Evolutionary conservation across 2,329 filamentous ascomycete species (phyloP).

Genomic region (Rhexocercosporidium sp.): DNA sequence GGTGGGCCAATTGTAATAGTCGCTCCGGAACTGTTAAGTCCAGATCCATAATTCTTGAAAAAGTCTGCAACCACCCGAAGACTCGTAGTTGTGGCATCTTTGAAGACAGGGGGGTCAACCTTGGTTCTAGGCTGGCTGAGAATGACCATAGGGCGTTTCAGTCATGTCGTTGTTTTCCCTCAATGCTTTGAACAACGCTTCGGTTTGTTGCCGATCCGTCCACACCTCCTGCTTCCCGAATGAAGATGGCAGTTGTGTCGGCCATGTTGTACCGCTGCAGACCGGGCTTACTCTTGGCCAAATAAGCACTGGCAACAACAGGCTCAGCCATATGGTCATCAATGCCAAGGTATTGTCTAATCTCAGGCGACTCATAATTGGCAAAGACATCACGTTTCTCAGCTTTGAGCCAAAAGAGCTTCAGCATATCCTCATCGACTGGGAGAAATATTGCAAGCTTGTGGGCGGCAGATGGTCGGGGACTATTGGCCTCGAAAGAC

Average conservation of each 20-base stretch:
- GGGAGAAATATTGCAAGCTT: conserved; percentile 9
- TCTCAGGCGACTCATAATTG: background rate
- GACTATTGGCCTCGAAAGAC: background rate
- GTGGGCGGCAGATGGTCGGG: background rate
- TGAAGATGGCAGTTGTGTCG: background rate
- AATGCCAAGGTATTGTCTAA: background rate
- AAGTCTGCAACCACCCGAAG: background rate
- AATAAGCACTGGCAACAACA: background rate
- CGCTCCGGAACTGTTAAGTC: background rate
- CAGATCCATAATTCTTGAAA: background rate
- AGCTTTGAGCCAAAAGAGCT: background rate
- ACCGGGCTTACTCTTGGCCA: background rate
- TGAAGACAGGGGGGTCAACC: background rate
- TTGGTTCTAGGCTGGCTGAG: background rate
- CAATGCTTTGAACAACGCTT: background rate
- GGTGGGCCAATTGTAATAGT: background rate
- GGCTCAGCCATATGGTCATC: background rate
- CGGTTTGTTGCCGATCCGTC: conserved; percentile 2
- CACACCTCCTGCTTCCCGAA: background rate
- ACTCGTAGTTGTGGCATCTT: background rate
- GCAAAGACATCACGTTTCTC: too few species aligned
- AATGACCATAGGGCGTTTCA: conserved; percentile 1
- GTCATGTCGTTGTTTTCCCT: background rate
- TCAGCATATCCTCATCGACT: background rate
- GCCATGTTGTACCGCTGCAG: background rate